These are phyloP conservation scores for Leccinum subtestaceum DNA, from an alignment of 768 basidiomycete genomes.

Conservation along the genomic window DNA sequence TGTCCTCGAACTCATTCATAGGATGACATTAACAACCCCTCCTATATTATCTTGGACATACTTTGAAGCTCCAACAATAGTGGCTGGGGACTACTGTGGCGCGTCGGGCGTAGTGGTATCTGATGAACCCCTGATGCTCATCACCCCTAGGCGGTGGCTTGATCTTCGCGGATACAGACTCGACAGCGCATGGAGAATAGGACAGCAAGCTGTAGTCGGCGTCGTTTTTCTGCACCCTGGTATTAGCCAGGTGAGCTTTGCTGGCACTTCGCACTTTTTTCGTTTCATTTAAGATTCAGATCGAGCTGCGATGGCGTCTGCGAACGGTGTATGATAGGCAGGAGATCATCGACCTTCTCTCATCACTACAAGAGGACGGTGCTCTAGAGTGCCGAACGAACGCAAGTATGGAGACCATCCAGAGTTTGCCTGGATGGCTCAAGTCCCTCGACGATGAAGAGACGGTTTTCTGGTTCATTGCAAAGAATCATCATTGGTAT, in stretches of 20 bases:
- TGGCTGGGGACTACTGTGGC: slow-evolving; percentile 49
- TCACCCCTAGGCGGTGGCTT: slow-evolving; percentile 75
- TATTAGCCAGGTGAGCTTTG: slow-evolving; percentile 58
- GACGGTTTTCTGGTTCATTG: slow-evolving; percentile 55
- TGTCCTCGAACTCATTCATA: slow-evolving; percentile 35
- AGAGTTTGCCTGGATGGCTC: slow-evolving; percentile 24
- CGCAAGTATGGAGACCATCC: slow-evolving; percentile 3
- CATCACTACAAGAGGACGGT: slow-evolving; percentile 51
- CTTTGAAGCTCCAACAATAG: slow-evolving; percentile 53
- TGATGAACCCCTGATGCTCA: slow-evolving; percentile 40
- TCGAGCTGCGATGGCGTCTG: slow-evolving; percentile 70
- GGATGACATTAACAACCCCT: slow-evolving; percentile 43
- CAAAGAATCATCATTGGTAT: slow-evolving; percentile 62
- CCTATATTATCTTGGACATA: slow-evolving; percentile 70
- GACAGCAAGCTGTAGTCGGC: slow-evolving; percentile 63
- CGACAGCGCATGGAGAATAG: slow-evolving; percentile 68
- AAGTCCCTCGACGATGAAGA: slow-evolving; percentile 50
- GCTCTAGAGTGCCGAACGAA: slow-evolving; percentile 35
- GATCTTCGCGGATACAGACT: slow-evolving; percentile 65
- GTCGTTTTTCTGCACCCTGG: slow-evolving; percentile 69
- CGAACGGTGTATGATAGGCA: slow-evolving; percentile 72
- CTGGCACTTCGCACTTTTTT: neutral
- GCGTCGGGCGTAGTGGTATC: slow-evolving; percentile 58
- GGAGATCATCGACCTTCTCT: slow-evolving; percentile 64
- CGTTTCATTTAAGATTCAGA: slow-evolving; percentile 36